Conservation (phyloP, 345 rosid genomes). For the Linum tenue region DNA sequence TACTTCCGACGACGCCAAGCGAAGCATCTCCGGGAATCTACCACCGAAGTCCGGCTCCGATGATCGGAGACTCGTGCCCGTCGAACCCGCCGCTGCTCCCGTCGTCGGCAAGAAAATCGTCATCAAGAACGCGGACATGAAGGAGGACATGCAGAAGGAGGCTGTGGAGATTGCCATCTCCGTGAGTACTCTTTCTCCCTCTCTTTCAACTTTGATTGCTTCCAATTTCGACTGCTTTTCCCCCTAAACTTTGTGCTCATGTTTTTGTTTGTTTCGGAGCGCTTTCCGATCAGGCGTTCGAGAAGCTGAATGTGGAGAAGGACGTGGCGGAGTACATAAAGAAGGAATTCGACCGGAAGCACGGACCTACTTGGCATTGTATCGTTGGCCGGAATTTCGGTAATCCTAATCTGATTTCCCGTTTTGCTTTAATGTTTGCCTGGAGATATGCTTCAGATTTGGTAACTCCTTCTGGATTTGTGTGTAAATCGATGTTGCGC, state of each 20-base stretch:
- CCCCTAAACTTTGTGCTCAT: not conserved
- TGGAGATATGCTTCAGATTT: not conserved
- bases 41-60: conserved; percentile 37
- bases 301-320: conserved; percentile 74
- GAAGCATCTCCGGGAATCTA: conserved; percentile 37
- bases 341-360: conserved; percentile 90
- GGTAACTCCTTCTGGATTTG: not conserved
- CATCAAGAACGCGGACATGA: conserved; percentile 97
- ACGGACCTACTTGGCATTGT: conserved; percentile 99
- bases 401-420: conserved; percentile 21
- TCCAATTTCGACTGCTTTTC: not conserved
- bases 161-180: conserved; percentile 75
- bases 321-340: conserved; percentile 94
- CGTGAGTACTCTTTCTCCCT: conserved; percentile 26
- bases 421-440: not conserved
- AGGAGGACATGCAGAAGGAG: conserved; percentile 86
- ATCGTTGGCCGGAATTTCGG: conserved; percentile 98
- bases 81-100: conserved; percentile 12
- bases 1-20: conserved; percentile 34
- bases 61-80: conserved; percentile 41
- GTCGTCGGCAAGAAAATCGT: conserved; percentile 43
- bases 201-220: not conserved
- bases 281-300: conserved; percentile 53
- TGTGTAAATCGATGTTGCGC: conserved; percentile 3
- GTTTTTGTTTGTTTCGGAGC: conserved; percentile 4